Evolutionary conservation across 1,284 basidiomycete genomes (phyloP).

Genomic region (Heliocybe sulcata): DNA sequence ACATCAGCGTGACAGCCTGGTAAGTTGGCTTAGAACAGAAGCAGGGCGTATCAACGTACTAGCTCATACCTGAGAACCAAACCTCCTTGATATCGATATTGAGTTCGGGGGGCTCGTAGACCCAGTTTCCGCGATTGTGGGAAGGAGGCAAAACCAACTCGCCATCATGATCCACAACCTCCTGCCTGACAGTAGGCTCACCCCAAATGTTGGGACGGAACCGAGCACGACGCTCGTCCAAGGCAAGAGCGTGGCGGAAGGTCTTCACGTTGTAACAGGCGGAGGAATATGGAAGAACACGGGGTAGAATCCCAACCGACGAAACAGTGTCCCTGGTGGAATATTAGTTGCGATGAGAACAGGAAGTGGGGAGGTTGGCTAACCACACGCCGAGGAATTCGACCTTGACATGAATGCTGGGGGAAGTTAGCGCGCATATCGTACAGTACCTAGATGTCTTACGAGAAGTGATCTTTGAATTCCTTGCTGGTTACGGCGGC

Average conservation of each 20-base stretch:
- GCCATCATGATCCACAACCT: background rate
- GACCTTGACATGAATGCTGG: constrained; percentile 32
- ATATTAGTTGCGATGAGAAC: background rate
- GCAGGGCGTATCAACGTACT: background rate
- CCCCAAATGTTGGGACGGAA: constrained; percentile 23
- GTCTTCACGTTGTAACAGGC: constrained; percentile 29
- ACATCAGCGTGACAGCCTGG: constrained; percentile 32
- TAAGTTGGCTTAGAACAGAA: background rate
- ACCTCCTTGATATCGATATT: constrained; percentile 2
- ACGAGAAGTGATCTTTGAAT: constrained; percentile 47
- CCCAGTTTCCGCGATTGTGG: background rate
- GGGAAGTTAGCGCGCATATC: background rate
- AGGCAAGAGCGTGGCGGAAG: constrained; percentile 36
- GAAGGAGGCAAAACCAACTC: background rate
- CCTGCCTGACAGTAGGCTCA: background rate
- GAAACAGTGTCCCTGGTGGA: constrained; percentile 35
- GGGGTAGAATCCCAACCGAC: constrained; percentile 28
- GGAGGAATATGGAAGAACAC: constrained; percentile 32
- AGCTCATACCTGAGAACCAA: constrained; percentile 1
- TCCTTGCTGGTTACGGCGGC: constrained; percentile 33
- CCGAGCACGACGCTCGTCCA: constrained; percentile 35
- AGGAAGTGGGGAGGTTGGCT: constrained; percentile 13
- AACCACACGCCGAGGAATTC: constrained; percentile 41
- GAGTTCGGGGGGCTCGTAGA: background rate
- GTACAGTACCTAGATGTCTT: background rate